phyloP scores from a whole-genome alignment of 1,139 yeast species.

The Pichia sp. region DNA sequence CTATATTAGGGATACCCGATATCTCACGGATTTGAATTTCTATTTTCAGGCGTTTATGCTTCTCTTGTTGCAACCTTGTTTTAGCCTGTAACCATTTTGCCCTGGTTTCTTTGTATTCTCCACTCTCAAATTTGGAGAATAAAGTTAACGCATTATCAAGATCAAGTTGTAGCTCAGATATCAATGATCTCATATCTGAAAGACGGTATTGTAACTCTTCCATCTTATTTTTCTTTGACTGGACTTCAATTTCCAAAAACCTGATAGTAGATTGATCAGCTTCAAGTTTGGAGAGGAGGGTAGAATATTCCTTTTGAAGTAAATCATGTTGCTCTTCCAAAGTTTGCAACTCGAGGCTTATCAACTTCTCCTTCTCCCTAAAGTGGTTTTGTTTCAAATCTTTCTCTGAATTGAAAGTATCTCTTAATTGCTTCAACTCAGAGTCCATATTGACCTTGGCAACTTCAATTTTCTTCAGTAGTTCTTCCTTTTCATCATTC shows the following conservation, averaged over 20 bases:
- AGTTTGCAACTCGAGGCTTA: neutral
- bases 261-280: neutral
- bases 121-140: slow-evolving; percentile 10
- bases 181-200: slow-evolving; percentile 9
- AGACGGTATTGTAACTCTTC: slow-evolving; percentile 1
- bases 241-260: neutral
- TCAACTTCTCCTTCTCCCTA: neutral
- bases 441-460: slow-evolving; percentile 6
- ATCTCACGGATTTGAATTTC: slow-evolving; percentile 17
- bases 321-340: neutral
- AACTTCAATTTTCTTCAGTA: slow-evolving; percentile 6
- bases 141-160: slow-evolving; percentile 5
- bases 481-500: slow-evolving; percentile 1
- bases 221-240: neutral
- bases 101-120: slow-evolving; percentile 6
- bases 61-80: slow-evolving; percentile 4
- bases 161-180: slow-evolving; percentile 6
- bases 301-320: neutral
- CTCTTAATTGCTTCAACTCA: neutral
- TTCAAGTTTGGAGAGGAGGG: neutral
- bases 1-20: slow-evolving; percentile 13
- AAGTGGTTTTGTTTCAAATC: neutral
- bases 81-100: slow-evolving; percentile 1
- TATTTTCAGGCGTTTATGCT: slow-evolving; percentile 14
- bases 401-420: neutral